phyloP scores from a whole-genome alignment of 2,329 filamentous ascomycete species.

The Aspergillaceae sp. region DNA sequence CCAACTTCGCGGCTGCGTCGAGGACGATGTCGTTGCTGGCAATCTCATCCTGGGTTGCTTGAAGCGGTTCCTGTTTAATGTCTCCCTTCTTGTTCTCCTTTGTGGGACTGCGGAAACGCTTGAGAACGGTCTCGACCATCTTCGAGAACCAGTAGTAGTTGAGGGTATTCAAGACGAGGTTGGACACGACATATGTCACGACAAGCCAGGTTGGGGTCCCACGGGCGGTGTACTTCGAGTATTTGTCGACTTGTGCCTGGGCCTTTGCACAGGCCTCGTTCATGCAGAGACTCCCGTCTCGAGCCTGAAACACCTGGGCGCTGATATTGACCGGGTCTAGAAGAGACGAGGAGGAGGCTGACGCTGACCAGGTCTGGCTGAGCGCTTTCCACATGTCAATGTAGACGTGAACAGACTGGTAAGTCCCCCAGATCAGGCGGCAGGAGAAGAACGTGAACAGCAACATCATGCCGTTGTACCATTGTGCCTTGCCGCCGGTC shows the following conservation, averaged over 20 bases:
- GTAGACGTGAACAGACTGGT: slow-evolving; percentile 51
- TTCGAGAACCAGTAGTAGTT: slow-evolving; percentile 61
- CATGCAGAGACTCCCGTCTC: slow-evolving; percentile 29
- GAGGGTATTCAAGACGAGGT: slow-evolving; percentile 52
- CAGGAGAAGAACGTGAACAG: slow-evolving; percentile 53
- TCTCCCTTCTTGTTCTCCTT: slow-evolving; percentile 19
- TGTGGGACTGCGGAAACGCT: slow-evolving; percentile 45
- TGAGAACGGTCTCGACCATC: slow-evolving; percentile 58
- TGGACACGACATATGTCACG: slow-evolving; percentile 49
- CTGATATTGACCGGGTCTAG: slow-evolving; percentile 22
- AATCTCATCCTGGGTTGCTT: slow-evolving; percentile 18
- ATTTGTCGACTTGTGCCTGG: slow-evolving; percentile 42
- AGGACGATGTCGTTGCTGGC: slow-evolving; percentile 16
- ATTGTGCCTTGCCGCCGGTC: slow-evolving; percentile 53
- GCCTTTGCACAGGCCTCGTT: slow-evolving; percentile 32
- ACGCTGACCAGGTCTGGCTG: slow-evolving; percentile 32
- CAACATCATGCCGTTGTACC: slow-evolving; percentile 55
- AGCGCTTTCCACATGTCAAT: slow-evolving; percentile 50
- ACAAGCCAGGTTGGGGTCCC: slow-evolving; percentile 52
- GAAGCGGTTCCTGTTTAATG: slow-evolving; percentile 8
- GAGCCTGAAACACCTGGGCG: slow-evolving; percentile 25
- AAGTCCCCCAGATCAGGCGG: slow-evolving; percentile 55
- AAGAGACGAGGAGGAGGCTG: slow-evolving; percentile 16
- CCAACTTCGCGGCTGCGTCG: slow-evolving; percentile 24
- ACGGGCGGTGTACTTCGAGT: slow-evolving; percentile 30